Conservation (phyloP, 208 protist species). For the Phytomonas sp. region DNA sequence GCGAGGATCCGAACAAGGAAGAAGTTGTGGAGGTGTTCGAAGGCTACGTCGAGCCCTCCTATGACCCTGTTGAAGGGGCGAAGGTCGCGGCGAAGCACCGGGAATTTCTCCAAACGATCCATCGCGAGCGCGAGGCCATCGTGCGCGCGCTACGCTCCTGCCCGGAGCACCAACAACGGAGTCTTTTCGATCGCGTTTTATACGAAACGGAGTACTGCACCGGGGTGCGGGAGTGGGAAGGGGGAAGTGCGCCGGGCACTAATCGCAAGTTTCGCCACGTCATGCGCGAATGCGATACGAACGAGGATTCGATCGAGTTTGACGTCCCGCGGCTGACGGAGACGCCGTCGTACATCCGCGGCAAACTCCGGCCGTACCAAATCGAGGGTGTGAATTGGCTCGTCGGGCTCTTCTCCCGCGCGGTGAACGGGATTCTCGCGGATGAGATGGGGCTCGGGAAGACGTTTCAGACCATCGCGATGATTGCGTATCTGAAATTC, state of each 20-base stretch:
- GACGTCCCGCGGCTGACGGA: slow-evolving; percentile 69
- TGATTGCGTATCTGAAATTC: slow-evolving; percentile 94
- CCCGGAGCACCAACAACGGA: slow-evolving; percentile 42
- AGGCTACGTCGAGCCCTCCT: slow-evolving; percentile 57
- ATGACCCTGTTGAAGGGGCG: slow-evolving; percentile 32
- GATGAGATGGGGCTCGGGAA: slow-evolving; percentile 99
- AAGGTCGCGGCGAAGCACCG: slow-evolving; percentile 29
- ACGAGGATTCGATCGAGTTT: slow-evolving; percentile 38
- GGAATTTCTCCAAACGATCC: slow-evolving; percentile 32
- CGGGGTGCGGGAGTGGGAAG: slow-evolving; percentile 67
- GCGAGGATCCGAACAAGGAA: slow-evolving; percentile 57
- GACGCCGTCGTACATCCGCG: slow-evolving; percentile 85
- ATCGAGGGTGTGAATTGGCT: slow-evolving; percentile 98
- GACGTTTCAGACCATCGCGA: slow-evolving; percentile 96
- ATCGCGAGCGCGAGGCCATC: slow-evolving; percentile 51
- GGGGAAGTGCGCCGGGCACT: slow-evolving; percentile 1
- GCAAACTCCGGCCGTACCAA: slow-evolving; percentile 96
- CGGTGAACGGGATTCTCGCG: slow-evolving; percentile 98
- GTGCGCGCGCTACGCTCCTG: slow-evolving; percentile 54
- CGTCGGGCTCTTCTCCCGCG: slow-evolving; percentile 91
- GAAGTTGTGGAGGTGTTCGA: slow-evolving; percentile 46
- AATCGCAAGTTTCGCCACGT: slow-evolving; percentile 15
- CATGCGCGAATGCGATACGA: slow-evolving; percentile 13
- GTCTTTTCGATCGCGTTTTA: slow-evolving; percentile 69
- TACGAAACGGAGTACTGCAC: slow-evolving; percentile 85